phyloP scores from a whole-genome alignment of 441 rosid genomes.

The Aleurites moluccanus region DNA sequence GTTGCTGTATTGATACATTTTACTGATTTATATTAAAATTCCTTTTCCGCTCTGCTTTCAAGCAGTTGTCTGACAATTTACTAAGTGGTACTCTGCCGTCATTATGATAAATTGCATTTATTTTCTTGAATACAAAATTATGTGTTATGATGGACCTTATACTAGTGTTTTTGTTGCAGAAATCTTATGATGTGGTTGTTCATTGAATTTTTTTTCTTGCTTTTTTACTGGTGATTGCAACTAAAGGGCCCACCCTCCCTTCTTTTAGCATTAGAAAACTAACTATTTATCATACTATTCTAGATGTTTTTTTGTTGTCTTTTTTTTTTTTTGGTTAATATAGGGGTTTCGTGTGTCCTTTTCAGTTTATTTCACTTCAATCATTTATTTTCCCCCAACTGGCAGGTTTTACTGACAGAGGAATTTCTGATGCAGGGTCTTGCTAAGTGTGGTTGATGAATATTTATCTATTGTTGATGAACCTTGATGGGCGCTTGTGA shows the following conservation, averaged over 20 bases:
- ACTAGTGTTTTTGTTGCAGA: neutral
- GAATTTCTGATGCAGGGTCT: constrained; percentile 34
- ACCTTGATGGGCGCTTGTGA: constrained; percentile 37
- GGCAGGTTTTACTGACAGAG: constrained; percentile 28
- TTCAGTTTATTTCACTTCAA: constrained; percentile 15
- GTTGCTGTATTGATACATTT: too few species aligned
- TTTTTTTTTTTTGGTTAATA: neutral
- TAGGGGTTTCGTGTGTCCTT: neutral
- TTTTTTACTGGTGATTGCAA: neutral
- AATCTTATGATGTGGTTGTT: neutral
- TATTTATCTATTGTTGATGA: constrained; percentile 10
- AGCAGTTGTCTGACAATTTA: neutral
- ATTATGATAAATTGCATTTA: neutral
- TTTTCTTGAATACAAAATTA: neutral
- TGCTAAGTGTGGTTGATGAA: constrained; percentile 19
- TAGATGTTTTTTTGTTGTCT: constrained; percentile 4
- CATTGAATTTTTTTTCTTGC: neutral
- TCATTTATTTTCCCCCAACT: constrained; percentile 6
- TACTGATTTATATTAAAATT: neutral
- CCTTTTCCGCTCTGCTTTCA: neutral
- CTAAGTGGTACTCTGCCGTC: neutral
- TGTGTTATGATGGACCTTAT: neutral
- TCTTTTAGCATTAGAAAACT: neutral
- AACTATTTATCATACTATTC: neutral
- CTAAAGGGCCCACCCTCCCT: neutral